Conservation (phyloP, 257 asterid genomes). For the Coffea eugenioides region DNA sequence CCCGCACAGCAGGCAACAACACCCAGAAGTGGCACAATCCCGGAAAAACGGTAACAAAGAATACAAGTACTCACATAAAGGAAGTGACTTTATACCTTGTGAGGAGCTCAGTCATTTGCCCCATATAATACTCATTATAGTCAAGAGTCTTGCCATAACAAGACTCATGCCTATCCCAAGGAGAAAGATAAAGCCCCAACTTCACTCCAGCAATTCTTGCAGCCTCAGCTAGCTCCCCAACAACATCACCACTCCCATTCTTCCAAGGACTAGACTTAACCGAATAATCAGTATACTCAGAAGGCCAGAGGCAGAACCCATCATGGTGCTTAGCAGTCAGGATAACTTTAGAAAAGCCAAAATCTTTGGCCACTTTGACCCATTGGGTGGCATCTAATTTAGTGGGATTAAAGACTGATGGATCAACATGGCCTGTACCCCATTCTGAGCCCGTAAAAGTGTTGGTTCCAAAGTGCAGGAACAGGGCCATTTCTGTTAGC, state of each 20-base stretch:
- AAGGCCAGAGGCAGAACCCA: conserved; percentile 97
- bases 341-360: conserved; percentile 65
- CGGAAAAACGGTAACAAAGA: not conserved
- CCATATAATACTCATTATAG: conserved; percentile 84
- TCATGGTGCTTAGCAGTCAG: conserved; percentile 93
- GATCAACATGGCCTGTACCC: conserved; percentile 88
- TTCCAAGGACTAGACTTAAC: conserved; percentile 82
- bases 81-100: conserved; percentile 49
- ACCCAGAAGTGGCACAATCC: not conserved
- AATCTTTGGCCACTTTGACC: conserved; percentile 68
- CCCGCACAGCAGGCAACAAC: conserved; percentile 6
- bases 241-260: conserved; percentile 83
- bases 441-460: conserved; percentile 82
- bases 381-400: conserved; percentile 79
- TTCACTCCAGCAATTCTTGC: conserved; percentile 58
- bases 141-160: conserved; percentile 71
- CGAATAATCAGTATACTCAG: conserved; percentile 79
- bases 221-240: conserved; percentile 67
- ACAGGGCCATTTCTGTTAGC: conserved; percentile 81
- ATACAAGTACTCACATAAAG: not conserved
- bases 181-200: conserved; percentile 91
- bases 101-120: conserved; percentile 92
- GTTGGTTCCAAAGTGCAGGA: conserved; percentile 88
- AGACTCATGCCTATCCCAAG: conserved; percentile 94
- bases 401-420: conserved; percentile 68